Conservation (phyloP, 192 early-diverging fungal genomes). For the Backusella mclennaniae region DNA sequence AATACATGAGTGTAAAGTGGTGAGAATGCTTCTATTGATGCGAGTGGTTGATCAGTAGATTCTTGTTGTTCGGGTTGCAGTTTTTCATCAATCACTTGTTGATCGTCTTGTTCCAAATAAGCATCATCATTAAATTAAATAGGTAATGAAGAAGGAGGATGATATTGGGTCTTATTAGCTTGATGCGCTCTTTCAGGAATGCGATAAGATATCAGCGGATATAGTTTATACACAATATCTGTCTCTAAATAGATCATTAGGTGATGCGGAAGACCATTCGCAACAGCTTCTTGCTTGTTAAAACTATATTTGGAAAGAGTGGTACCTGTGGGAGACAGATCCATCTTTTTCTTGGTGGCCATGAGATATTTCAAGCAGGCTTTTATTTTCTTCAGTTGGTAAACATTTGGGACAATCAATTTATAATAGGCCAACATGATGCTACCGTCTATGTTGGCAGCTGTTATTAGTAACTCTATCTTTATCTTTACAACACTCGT, state of each 20-base stretch:
- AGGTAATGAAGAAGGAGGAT: not conserved
- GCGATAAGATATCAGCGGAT: constrained; percentile 29
- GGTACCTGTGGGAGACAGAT: too few relatives aligned
- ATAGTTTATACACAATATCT: too few relatives aligned
- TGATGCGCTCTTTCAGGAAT: constrained; percentile 50
- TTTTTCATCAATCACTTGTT: not conserved
- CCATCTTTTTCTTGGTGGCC: too few relatives aligned
- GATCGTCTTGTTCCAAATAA: too few relatives aligned
- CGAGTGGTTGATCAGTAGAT: not conserved
- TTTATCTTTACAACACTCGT: not conserved
- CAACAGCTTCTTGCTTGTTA: too few relatives aligned
- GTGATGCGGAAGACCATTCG: too few relatives aligned
- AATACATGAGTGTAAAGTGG: not conserved
- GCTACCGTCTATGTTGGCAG: not conserved
- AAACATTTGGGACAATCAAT: too few relatives aligned
- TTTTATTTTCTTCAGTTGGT: too few relatives aligned
- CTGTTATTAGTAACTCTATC: not conserved
- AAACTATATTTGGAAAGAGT: too few relatives aligned
- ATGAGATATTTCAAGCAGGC: too few relatives aligned
- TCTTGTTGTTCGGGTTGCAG: not conserved
- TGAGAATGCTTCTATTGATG: not conserved
- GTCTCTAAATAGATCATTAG: too few relatives aligned
- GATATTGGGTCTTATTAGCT: not conserved
- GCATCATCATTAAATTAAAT: not conserved
- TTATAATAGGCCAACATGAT: too few relatives aligned